phyloP scores from a whole-genome alignment of 441 rosid species.

The Bruguiera hainesii region DNA sequence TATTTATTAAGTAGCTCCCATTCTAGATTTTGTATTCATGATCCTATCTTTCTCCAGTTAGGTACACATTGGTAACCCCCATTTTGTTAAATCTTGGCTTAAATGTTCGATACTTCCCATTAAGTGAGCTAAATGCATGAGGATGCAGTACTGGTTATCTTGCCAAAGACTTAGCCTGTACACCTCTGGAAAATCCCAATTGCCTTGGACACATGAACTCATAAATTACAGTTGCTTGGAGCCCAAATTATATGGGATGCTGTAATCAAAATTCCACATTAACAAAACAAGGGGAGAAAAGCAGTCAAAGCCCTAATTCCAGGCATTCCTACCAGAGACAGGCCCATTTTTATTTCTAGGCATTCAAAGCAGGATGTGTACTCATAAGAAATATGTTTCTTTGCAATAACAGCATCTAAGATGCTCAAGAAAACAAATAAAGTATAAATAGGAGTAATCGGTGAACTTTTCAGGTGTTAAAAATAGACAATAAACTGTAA shows the following conservation, averaged over 20 bases:
- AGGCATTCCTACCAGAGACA: background rate
- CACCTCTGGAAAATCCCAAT: slow-evolving; percentile 18
- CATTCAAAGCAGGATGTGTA: too few relatives aligned
- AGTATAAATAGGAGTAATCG: background rate
- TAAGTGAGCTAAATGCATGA: slow-evolving; percentile 24
- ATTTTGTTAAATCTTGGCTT: slow-evolving; percentile 23
- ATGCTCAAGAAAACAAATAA: background rate
- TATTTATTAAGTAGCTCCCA: slow-evolving; percentile 20
- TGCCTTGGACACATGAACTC: slow-evolving; percentile 10
- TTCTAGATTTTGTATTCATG: slow-evolving; percentile 13
- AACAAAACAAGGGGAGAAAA: slow-evolving; percentile 9
- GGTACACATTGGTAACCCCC: slow-evolving; percentile 13
- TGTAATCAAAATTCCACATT: slow-evolving; percentile 1
- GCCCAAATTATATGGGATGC: slow-evolving; percentile 2
- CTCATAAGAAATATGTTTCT: background rate
- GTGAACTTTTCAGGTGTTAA: background rate
- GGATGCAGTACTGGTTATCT: slow-evolving; percentile 9
- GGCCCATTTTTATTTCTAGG: background rate
- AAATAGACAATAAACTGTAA: background rate
- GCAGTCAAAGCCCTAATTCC: background rate
- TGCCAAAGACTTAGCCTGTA: slow-evolving; percentile 13
- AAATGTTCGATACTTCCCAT: slow-evolving; percentile 14
- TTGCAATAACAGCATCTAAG: background rate
- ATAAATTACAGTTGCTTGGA: background rate
- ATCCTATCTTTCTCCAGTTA: slow-evolving; percentile 20